Percentiles rank a stretch among this genome's conserved stretches.
Conservation (phyloP, 495 filamentous ascomycete species). For the Pseudoneurospora amorphoporcata region DNA sequence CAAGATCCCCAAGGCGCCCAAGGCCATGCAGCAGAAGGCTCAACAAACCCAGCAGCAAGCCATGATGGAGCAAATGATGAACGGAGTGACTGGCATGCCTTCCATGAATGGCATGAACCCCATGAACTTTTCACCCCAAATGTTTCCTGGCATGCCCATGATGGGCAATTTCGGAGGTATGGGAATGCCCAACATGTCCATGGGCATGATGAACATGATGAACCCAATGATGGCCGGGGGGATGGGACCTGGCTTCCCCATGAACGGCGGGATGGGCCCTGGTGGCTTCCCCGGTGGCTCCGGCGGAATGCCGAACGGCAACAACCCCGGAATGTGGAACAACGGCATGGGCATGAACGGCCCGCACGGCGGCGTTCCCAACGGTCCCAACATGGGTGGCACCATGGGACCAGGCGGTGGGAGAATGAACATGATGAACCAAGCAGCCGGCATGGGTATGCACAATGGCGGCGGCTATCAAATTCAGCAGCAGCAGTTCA, state of each 20-base stretch:
- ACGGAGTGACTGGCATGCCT: conserved; percentile 18
- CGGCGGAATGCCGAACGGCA: conserved; percentile 2
- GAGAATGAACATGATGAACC: conserved; percentile 12
- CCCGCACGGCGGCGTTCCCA: conserved; percentile 32
- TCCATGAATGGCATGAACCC: conserved; percentile 32
- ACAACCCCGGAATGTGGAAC: conserved; percentile 15
- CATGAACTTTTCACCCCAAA: conserved; percentile 21
- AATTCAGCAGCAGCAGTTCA: conserved; percentile 15
- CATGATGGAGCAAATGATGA: conserved; percentile 30
- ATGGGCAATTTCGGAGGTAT: conserved; percentile 10
- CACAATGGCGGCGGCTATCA: conserved; percentile 21
- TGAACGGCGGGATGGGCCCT: conserved; percentile 38
- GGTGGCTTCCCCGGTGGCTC: conserved; percentile 31
- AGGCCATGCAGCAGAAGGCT: conserved; percentile 42
- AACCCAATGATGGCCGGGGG: conserved; percentile 44
- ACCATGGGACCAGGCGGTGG: neutral
- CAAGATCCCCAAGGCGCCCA: conserved; percentile 50
- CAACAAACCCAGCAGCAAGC: conserved; percentile 28
- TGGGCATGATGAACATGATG: conserved; percentile 36
- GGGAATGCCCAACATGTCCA: conserved; percentile 21
- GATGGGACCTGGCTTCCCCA: conserved; percentile 32
- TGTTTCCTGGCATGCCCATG: conserved; percentile 25
- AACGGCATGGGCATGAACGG: conserved; percentile 37
- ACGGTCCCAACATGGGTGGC: conserved; percentile 32
- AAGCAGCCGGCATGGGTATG: conserved; percentile 38